Conservation (phyloP, 2,329 filamentous ascomycete genomes). For the Magnaporthiopsis rhizophila region DNA sequence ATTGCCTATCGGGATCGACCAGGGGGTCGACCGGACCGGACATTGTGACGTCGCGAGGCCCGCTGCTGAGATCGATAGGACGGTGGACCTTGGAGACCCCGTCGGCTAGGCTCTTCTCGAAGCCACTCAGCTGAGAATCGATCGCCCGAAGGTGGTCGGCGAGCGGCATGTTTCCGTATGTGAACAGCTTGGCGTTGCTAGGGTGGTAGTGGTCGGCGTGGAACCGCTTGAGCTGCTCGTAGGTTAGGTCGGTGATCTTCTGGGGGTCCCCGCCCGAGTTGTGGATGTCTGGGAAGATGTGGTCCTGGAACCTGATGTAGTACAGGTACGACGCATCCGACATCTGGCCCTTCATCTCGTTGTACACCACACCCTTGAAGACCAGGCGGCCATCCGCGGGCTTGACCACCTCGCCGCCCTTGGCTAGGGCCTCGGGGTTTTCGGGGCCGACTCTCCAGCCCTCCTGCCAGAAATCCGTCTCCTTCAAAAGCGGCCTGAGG, state of each 20-base stretch:
- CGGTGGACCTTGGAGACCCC: constrained; percentile 66
- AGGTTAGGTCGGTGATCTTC: constrained; percentile 91
- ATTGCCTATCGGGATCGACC: constrained; percentile 77
- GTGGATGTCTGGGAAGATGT: constrained; percentile 88
- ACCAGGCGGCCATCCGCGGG: constrained; percentile 62
- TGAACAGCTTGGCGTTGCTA: constrained; percentile 92
- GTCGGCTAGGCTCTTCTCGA: constrained; percentile 41
- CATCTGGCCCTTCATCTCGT: constrained; percentile 99
- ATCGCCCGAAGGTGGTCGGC: constrained; percentile 73
- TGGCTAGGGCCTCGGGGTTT: constrained; percentile 58
- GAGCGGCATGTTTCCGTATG: constrained; percentile 89
- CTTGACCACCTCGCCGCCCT: constrained; percentile 30
- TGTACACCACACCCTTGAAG: constrained; percentile 98
- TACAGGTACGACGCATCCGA: constrained; percentile 94
- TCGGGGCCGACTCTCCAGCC: constrained; percentile 95
- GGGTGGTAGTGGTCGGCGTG: constrained; percentile 94
- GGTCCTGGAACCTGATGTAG: constrained; percentile 91
- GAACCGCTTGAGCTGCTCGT: constrained; percentile 80
- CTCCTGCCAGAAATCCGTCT: constrained; percentile 90
- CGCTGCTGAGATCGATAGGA: constrained; percentile 62
- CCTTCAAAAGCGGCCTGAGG: constrained; percentile 78
- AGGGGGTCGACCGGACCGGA: constrained; percentile 80
- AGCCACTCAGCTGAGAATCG: constrained; percentile 63
- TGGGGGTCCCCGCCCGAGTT: constrained; percentile 96
- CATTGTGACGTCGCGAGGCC: constrained; percentile 62